Base-by-base conservation (phyloP, 2,329 filamentous ascomycete species). In the Apiospora arundinis region DNA sequence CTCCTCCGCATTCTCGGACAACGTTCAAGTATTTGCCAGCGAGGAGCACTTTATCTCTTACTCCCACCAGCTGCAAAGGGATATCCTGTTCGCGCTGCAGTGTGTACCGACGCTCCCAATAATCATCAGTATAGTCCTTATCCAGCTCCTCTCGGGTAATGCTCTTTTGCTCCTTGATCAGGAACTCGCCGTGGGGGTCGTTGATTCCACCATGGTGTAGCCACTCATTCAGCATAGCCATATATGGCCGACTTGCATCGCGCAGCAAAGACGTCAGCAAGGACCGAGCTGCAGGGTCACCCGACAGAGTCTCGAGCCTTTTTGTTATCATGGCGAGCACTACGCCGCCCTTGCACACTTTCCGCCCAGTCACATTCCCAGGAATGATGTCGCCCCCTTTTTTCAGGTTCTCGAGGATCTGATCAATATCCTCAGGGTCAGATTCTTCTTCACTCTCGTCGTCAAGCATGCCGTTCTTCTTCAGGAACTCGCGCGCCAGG, bases 191-290 rank as follows among this genome's bases (percentile, higher is more conserved):
- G 80, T 98, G 95, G 0, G 95, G 94, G 80, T 99, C 96, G 78
- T 93, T 94, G 81, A 99, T 98, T 67, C 92, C 94, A 49, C 96
- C 96, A 78, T 97, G 95, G 79, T 99, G 96, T 21, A 99, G 85
- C 96, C 96, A 99, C 81, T 98, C 95, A 78, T 99, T 99, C 73
- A 99, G 85, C 96, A 99, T 99, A 56, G 89, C 89, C 95, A 98
- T 98, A 80, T 99, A 99, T 0, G 96, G 96, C 70, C 92, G 90
- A 77, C 95, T 98, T 1, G 95, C 92, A 81, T 98, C 95, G 70
- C 94, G 89, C 56, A 99, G 82, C 40, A 99, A 83, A 3, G 92
- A 92, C 14, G 94, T 96, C 14, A 99, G 87, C 25, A 99, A 83
- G 32, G 91, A 89, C 74, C 94, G 90, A 25, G 96, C 95, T 0